Percentiles rank a stretch among this genome's conserved stretches.
Conservation (phyloP, 148 eudicot species). For the Persicaria maculosa region DNA sequence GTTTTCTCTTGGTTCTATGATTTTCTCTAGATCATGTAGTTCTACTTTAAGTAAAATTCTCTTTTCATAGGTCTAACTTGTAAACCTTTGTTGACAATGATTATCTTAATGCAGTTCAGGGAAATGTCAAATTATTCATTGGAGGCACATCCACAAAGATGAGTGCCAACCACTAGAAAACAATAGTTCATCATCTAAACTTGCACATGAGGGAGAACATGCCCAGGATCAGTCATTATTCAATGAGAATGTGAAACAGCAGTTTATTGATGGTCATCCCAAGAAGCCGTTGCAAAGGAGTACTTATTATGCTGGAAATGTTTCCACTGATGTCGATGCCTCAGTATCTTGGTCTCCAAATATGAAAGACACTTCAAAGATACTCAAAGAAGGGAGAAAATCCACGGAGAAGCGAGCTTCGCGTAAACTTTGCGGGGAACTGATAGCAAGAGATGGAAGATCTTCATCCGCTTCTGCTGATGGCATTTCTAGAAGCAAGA, state of each 20-base stretch:
- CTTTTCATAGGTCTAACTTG: not conserved
- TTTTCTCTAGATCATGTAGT: not conserved
- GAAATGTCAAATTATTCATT: conserved; percentile 87
- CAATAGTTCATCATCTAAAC: conserved; percentile 12
- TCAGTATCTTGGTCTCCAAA: not conserved
- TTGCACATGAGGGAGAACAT: conserved; percentile 29
- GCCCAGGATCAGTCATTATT: conserved; percentile 19
- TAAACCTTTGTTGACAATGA: not conserved
- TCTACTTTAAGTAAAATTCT: not conserved
- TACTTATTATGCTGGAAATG: conserved; percentile 16
- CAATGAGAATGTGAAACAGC: conserved; percentile 19
- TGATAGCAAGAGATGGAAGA: conserved; percentile 27
- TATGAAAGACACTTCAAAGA: conserved; percentile 12
- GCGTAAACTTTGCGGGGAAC: conserved; percentile 36
- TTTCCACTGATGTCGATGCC: conserved; percentile 14
- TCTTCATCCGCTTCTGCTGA: conserved; percentile 21
- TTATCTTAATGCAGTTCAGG: conserved; percentile 67
- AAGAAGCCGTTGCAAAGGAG: conserved; percentile 26
- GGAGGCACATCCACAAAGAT: conserved; percentile 97
- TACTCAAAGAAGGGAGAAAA: conserved; percentile 30
- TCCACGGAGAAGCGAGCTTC: conserved; percentile 35
- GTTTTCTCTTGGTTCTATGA: not conserved
- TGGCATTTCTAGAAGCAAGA: conserved; percentile 10
- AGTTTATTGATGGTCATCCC: conserved; percentile 17
- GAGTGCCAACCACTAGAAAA: conserved; percentile 59